Evolutionary conservation across 2,329 filamentous ascomycete species (phyloP), one percentile per base, ranked within the genome.

Genomic region (Epicoccum sorghinum): DNA sequence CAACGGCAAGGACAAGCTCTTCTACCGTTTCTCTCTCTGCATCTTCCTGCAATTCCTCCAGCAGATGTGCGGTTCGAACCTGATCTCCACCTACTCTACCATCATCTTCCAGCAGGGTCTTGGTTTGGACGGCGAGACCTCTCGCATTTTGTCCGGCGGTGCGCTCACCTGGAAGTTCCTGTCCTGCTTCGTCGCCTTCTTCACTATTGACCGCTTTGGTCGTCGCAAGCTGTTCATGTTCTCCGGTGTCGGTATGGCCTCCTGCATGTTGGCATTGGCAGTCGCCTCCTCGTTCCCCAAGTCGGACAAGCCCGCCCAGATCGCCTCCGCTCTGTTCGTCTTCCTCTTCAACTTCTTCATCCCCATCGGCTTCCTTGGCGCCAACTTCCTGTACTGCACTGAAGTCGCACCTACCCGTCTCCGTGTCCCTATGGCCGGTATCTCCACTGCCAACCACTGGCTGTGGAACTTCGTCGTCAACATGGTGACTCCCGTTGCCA

Each of bases 191-290:
- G 82, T 90, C 51, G 88, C 86, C 50, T 87, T 89, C 57, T 90
- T 89, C 66, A 90, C 87, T 0, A 78, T 90, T 1, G 88, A 90
- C 64, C 81, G 84, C 0, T 89, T 90, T 52, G 88, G 88, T 7
- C 82, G 88, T 12, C 81, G 88, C 29, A 76, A 74, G 46, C 74
- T 83, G 22, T 83, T 84, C 75, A 82, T 84, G 51, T 70, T 83
- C 63, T 79, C 76, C 37, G 82, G 80, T 10, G 60, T 65, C 0
- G 82, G 82, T 35, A 85, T 85, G 83, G 75, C 78, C 3, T 61
- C 72, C 18, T 85, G 82, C 68, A 85, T 85, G 83, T 59, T 80
- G 4, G 76, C 78, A 3, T 73, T 86, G 8, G 80, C 82, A 3
- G 75, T 84, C 30, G 76, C 79, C 4, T 83, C 80, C 3, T 82